Evolutionary conservation across 2,329 filamentous ascomycete species (phyloP), one percentile per base, ranked within the genome.

Genomic region (Neopestalotiopsis clavispora): DNA sequence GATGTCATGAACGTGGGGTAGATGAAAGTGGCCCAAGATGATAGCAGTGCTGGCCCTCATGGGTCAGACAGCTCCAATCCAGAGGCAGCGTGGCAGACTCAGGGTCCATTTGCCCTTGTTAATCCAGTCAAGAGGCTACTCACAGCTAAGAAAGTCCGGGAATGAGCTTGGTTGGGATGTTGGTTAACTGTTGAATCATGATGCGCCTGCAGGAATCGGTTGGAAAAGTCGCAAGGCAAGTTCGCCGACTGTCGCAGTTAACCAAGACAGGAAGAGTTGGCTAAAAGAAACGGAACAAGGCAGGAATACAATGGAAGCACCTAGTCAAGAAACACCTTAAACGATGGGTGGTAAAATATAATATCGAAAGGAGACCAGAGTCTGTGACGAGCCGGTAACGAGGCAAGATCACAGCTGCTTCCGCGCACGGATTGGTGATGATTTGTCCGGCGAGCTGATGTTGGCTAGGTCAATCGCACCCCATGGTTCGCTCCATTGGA

Each of bases 61-160:
- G 14, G 45, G 45, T 10, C 34, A 38, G 34, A 38, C 34, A 23
- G 17, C 45, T 17, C 45, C 45, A 4, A 52, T 1, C 45, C 6
- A 17, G 45, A 23, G 13, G 30, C 59, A 13, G n/a, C 28, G 17
- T 14, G 58, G 9, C 5, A 38, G 13, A 17, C 52, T 9, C 10
- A 61, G 4, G 28, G 32, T 7, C 13, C 3, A 62, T 28, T 4
- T 34, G 13, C 3, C 6, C 10, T 49, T 34, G 4, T 76, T 73
- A 60, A 4, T 28, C 23, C 61, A 60, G 52, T 59, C 14, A 69
- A 59, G 65, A 68, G 58, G 66, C 14, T 30, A 78, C 80, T 79
- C 74, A 83, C 81, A 79, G 81, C 80, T 83, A 83, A 75, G 75
- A 81, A 70, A 77, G 78, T 75, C 73, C 78, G 72, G 77, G 73